These are phyloP conservation scores for Durotheca rogersii DNA, from an alignment of 495 filamentous ascomycete genomes.

Conservation along the genomic window DNA sequence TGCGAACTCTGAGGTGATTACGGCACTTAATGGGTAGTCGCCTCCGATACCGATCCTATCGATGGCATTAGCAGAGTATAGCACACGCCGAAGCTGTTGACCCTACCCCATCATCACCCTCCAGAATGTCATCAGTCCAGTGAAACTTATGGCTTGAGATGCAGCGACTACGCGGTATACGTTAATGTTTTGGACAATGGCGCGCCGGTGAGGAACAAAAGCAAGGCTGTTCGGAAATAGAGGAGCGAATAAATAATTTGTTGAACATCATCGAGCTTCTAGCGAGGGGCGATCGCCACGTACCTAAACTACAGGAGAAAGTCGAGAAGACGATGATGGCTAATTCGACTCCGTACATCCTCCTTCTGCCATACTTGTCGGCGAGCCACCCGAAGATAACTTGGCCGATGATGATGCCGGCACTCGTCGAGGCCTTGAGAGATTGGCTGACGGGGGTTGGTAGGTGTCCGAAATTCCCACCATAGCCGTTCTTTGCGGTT, in stretches of 20 bases:
- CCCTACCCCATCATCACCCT: slow-evolving; percentile 66
- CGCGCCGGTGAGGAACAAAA: neutral
- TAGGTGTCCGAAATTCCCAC: slow-evolving; percentile 51
- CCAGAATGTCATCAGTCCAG: slow-evolving; percentile 79
- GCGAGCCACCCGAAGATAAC: slow-evolving; percentile 69
- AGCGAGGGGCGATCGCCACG: neutral
- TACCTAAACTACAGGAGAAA: slow-evolving; percentile 24
- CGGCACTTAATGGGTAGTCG: slow-evolving; percentile 73
- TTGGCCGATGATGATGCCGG: slow-evolving; percentile 73
- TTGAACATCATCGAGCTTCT: neutral
- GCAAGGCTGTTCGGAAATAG: no score
- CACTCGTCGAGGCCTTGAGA: slow-evolving; percentile 73
- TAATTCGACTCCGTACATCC: slow-evolving; percentile 77
- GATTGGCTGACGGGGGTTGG: slow-evolving; percentile 62
- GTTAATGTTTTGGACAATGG: neutral
- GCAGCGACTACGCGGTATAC: slow-evolving; percentile 50
- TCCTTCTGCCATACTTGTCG: slow-evolving; percentile 68
- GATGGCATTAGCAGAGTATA: slow-evolving; percentile 4
- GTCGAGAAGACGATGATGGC: slow-evolving; percentile 62
- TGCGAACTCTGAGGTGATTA: slow-evolving; percentile 84
- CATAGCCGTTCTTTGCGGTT: slow-evolving; percentile 36
- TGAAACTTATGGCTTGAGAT: slow-evolving; percentile 60
- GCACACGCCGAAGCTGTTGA: slow-evolving; percentile 13
- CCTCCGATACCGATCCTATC: slow-evolving; percentile 64
- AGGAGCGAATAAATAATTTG: neutral